Evolutionary conservation across 805 yeast species (phyloP).

Genomic region (Starmera caribaea): DNA sequence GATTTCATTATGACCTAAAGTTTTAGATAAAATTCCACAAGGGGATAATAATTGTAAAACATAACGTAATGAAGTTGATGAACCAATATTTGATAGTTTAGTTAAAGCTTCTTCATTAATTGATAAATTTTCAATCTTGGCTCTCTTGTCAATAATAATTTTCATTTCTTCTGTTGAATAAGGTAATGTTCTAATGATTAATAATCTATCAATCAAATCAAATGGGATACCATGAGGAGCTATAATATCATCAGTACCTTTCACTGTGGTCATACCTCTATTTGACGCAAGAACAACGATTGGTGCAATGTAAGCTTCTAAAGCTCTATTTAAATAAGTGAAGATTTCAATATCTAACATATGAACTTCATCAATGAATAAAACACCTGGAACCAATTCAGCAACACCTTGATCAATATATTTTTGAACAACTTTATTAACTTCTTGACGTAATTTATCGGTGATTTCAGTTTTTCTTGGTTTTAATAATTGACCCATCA

Average conservation of each 20-base stretch:
- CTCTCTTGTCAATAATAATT: slow-evolving; percentile 73
- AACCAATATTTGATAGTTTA: slow-evolving; percentile 63
- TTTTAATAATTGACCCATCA: slow-evolving; percentile 95
- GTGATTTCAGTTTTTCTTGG: slow-evolving; percentile 96
- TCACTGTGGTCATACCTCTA: slow-evolving; percentile 83
- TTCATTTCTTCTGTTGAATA: slow-evolving; percentile 76
- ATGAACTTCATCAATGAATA: slow-evolving; percentile 96
- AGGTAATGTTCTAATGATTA: slow-evolving; percentile 89
- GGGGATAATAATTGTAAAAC: slow-evolving; percentile 89
- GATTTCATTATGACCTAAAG: slow-evolving; percentile 63
- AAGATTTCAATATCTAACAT: slow-evolving; percentile 97
- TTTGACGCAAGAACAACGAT: slow-evolving; percentile 93
- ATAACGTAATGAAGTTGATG: slow-evolving; percentile 76
- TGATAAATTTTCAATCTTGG: slow-evolving; percentile 65
- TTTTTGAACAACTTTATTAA: slow-evolving; percentile 89
- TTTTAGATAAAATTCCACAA: slow-evolving; percentile 71
- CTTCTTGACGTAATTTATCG: slow-evolving; percentile 88
- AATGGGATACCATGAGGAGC: slow-evolving; percentile 98
- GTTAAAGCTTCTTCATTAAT: slow-evolving; percentile 63
- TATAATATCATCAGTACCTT: slow-evolving; percentile 78
- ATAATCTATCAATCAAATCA: slow-evolving; percentile 83
- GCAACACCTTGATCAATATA: slow-evolving; percentile 98
- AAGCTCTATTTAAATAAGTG: slow-evolving; percentile 87
- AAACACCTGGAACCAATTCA: slow-evolving; percentile 93
- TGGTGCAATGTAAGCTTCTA: slow-evolving; percentile 88